These are phyloP conservation scores for Rhodomyrtus tomentosa DNA, from an alignment of 345 rosid species.

Conservation along the genomic window DNA sequence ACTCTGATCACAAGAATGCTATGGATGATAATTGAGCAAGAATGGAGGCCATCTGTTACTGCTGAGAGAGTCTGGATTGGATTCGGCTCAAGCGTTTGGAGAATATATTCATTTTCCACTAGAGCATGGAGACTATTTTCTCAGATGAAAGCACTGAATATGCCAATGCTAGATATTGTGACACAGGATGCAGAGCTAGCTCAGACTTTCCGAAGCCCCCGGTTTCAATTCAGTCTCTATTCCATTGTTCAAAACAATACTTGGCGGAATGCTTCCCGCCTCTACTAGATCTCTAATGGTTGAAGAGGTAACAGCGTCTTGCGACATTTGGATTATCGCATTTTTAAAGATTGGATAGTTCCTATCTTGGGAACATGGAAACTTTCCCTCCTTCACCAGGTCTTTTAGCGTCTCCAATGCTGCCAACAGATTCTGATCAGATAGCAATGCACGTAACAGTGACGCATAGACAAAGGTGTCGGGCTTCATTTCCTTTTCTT, in stretches of 20 bases:
- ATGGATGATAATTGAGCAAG: not conserved
- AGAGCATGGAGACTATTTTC: not conserved
- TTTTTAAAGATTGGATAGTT: conserved; percentile 26
- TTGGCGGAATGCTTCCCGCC: conserved; percentile 27
- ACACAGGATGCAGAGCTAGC: not conserved
- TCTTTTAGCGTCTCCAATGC: conserved; percentile 52
- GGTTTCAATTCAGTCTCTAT: conserved; percentile 4
- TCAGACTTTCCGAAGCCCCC: not conserved
- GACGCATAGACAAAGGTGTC: conserved; percentile 46
- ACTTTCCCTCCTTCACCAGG: conserved; percentile 40
- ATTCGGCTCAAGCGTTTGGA: not conserved
- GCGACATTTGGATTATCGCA: conserved; percentile 36
- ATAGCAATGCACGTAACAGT: conserved; percentile 38
- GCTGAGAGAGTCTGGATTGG: not conserved
- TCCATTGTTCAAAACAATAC: conserved; percentile 4
- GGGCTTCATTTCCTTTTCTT: conserved; percentile 50
- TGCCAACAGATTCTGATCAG: conserved; percentile 18
- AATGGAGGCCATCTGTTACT: not conserved
- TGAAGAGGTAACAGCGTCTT: conserved; percentile 41
- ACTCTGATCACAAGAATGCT: not conserved
- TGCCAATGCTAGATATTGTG: not conserved
- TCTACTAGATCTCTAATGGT: conserved; percentile 32
- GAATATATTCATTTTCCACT: not conserved
- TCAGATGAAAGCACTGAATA: not conserved
- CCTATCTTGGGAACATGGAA: conserved; percentile 42